These are phyloP conservation scores for Davidsoniella eucalypti DNA, from an alignment of 2,329 filamentous ascomycete genomes.

Conservation along the genomic window DNA sequence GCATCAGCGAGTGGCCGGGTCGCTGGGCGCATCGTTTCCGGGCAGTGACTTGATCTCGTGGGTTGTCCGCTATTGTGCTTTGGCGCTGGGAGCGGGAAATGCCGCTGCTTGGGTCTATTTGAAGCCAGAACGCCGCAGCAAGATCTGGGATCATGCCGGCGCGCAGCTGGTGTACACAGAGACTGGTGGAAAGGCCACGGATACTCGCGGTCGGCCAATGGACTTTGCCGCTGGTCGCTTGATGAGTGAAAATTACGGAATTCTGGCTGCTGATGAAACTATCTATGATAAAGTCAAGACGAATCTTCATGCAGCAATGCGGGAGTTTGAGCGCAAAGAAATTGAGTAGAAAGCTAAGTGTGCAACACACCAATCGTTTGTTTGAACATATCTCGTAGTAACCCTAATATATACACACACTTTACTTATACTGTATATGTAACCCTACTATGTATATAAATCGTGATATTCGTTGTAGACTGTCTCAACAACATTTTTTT, in stretches of 20 bases:
- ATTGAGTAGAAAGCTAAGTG: neutral
- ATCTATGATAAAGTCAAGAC: slow-evolving; percentile 26
- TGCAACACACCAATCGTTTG: neutral
- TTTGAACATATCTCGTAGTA: neutral
- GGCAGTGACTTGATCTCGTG: slow-evolving; percentile 38
- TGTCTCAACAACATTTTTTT: neutral
- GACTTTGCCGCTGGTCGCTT: slow-evolving; percentile 32
- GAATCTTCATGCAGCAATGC: slow-evolving; percentile 16
- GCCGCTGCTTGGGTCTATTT: slow-evolving; percentile 41
- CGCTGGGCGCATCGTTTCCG: slow-evolving; percentile 27
- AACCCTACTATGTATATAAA: neutral
- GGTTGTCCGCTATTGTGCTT: slow-evolving; percentile 37
- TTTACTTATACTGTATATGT: too few relatives aligned
- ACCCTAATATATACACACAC: too few relatives aligned
- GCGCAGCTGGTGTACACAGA: slow-evolving; percentile 43
- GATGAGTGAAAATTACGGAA: slow-evolving; percentile 36
- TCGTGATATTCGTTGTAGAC: neutral
- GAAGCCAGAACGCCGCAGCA: slow-evolving; percentile 29
- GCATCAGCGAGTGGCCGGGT: slow-evolving; percentile 28
- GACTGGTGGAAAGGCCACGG: slow-evolving; percentile 37
- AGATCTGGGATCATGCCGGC: slow-evolving; percentile 44
- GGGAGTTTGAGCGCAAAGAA: slow-evolving; percentile 6
- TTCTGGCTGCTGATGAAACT: slow-evolving; percentile 33
- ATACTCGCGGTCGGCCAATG: slow-evolving; percentile 35
- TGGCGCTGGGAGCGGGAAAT: slow-evolving; percentile 37